Conservation (phyloP, 208 protist species). For the Wallacemonas rigidus region DNA sequence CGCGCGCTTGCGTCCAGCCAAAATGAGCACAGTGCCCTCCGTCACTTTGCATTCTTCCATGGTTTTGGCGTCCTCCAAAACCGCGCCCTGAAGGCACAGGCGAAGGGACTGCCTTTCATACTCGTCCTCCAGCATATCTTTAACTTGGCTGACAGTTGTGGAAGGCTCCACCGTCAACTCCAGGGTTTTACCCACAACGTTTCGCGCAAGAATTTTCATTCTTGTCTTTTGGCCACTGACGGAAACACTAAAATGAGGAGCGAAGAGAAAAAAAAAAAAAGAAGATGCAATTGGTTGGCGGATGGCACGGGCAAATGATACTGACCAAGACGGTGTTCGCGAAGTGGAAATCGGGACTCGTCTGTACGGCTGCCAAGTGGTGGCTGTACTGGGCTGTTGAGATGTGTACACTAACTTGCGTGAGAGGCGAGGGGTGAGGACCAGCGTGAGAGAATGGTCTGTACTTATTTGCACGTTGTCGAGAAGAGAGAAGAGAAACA, state of each 20-base stretch:
- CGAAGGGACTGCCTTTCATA: slow-evolving; percentile 67
- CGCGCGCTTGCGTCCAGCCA: slow-evolving; percentile 77
- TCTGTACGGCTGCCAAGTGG: too few species aligned
- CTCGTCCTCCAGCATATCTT: slow-evolving; percentile 67
- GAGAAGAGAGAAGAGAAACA: too few species aligned
- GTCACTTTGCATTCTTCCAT: slow-evolving; percentile 44
- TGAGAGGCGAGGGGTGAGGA: too few species aligned
- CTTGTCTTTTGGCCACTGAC: background rate
- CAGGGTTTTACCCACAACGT: slow-evolving; percentile 74
- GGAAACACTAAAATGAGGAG: slow-evolving; percentile 1
- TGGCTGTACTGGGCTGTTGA: too few species aligned
- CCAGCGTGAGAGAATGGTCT: too few species aligned
- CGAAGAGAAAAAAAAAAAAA: slow-evolving; percentile 12
- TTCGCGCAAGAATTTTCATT: slow-evolving; percentile 27
- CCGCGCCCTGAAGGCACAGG: slow-evolving; percentile 74
- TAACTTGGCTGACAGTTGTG: slow-evolving; percentile 59
- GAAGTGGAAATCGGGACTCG: too few species aligned
- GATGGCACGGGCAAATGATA: too few species aligned
- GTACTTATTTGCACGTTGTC: too few species aligned
- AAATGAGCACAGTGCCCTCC: slow-evolving; percentile 64
- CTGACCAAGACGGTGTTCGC: too few species aligned
- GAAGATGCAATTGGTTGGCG: background rate
- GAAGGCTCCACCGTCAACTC: slow-evolving; percentile 53
- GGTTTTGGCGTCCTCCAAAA: slow-evolving; percentile 64
- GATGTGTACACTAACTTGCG: too few species aligned